Percentiles rank a stretch among this genome's conserved stretches.
Conservation (phyloP, 2,329 filamentous ascomycete genomes). For the Penicillium sp. region DNA sequence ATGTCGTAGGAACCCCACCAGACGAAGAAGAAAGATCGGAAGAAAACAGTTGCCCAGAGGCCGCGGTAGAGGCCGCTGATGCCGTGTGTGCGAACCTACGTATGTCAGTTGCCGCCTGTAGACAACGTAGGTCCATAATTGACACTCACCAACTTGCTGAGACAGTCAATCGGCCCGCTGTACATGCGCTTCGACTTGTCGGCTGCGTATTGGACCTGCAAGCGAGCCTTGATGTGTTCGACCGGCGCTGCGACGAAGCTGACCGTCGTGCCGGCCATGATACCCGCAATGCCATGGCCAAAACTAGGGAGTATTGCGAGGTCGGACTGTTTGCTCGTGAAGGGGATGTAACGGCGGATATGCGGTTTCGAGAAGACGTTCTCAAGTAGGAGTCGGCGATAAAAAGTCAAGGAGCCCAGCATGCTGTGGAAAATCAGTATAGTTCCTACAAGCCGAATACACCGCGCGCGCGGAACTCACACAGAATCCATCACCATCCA, state of each 20-base stretch:
- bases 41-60: conserved; percentile 76
- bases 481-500: conserved; percentile 98
- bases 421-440: conserved; percentile 50
- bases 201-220: conserved; percentile 90
- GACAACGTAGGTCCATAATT: neutral
- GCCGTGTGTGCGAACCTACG: conserved; percentile 59
- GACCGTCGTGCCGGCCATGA: conserved; percentile 83
- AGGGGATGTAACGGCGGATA: conserved; percentile 37
- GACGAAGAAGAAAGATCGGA: conserved; percentile 92
- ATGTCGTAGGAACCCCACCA: conserved; percentile 98
- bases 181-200: conserved; percentile 75
- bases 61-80: conserved; percentile 80
- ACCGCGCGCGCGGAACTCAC: conserved; percentile 31
- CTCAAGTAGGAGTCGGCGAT: conserved; percentile 77
- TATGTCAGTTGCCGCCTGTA: neutral
- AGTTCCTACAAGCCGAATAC: neutral
- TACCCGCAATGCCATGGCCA: conserved; percentile 83
- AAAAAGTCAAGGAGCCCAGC: conserved; percentile 87
- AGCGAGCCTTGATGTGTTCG: conserved; percentile 88
- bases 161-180: conserved; percentile 80
- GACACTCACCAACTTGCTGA: conserved; percentile 55
- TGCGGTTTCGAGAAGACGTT: conserved; percentile 65
- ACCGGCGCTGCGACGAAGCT: conserved; percentile 90
- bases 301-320: conserved; percentile 61
- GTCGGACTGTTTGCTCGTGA: conserved; percentile 34